Conservation (phyloP, 2,329 filamentous ascomycete genomes). For the Botrytis paeoniae region DNA sequence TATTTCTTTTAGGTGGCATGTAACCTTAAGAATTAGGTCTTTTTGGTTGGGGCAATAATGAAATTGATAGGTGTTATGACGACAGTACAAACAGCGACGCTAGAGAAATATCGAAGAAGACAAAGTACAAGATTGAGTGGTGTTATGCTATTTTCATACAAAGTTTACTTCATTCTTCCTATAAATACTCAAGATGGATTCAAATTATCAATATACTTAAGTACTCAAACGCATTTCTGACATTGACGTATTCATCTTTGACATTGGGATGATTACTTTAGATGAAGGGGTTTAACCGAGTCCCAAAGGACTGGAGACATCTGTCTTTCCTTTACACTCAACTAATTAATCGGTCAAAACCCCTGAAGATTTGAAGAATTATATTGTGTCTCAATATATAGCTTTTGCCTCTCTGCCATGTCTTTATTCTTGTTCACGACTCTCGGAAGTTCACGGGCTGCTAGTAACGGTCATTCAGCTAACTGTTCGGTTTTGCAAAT, state of each 20-base stretch:
- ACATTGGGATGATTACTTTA: not conserved
- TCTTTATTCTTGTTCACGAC: not conserved
- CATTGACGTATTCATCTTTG: not conserved
- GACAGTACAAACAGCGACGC: not conserved
- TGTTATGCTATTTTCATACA: not conserved
- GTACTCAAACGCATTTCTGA: not conserved
- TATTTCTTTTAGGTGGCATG: not conserved
- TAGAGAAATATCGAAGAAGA: not conserved
- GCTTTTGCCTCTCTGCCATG: not conserved
- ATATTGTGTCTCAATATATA: not conserved
- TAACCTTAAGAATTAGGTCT: not conserved
- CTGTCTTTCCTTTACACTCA: not conserved
- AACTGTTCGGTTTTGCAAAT: not conserved
- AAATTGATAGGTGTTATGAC: not conserved
- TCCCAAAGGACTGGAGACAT: not conserved
- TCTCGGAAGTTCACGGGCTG: not conserved
- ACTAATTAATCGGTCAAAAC: not conserved
- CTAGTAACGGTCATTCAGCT: not conserved
- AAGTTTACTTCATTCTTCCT: not conserved
- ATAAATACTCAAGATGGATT: not conserved
- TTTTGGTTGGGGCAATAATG: not conserved
- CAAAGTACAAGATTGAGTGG: not conserved
- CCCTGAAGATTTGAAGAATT: not conserved
- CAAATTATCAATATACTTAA: not conserved
- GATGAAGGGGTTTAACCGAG: conserved; percentile 9